Evolutionary conservation across 164 flowering plant species (phyloP), one percentile per base, ranked within the genome.

Genomic region (Sextonia rubra): DNA sequence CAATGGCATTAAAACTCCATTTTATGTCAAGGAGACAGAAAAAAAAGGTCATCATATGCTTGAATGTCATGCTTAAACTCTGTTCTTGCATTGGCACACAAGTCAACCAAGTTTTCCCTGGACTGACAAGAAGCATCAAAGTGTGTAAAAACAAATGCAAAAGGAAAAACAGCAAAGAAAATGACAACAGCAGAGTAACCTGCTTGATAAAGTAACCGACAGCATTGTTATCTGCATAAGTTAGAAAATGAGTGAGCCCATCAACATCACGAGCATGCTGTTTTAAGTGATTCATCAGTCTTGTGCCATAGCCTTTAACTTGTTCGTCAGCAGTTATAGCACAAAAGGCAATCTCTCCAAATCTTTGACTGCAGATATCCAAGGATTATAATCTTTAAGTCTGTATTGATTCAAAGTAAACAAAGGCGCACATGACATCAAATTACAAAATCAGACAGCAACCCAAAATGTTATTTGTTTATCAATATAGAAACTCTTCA

Each of bases 311-410:
- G 74, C 99, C 99, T 82, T 95, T 95, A 66, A 95, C 99, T 90
- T 95, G 99, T 78, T 95, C 98, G 82, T 93, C 98, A 44, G 94
- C 90, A 55, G 99, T 90, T 47, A 95, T 95, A 64, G 99, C 99
- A 85, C 94, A 91, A 81, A 95, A 95, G 71, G 99, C 99, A 79
- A 95, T 93, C 87, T 95, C 99, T 71, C 99, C 99, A 86, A 95
- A 95, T 71, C 77, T 91, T 80, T 95, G 98, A 84, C 99, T 94
- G 75, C 67, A 77, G 20, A 2, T 48, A 74, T 71, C 65, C 56
- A 60, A 60, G 47, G 49, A 44, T 15, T 27, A 66, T 66, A 44
- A 37, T 37, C 44, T 1, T 37, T 37, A 37, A 37, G 44, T 37
- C 44, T 37, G 44, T 8, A 64, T 12, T 12, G 9, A 27, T 27